These are phyloP conservation scores for Tribonema minus DNA, from an alignment of 108 stramenopile genomes.

Conservation along the genomic window DNA sequence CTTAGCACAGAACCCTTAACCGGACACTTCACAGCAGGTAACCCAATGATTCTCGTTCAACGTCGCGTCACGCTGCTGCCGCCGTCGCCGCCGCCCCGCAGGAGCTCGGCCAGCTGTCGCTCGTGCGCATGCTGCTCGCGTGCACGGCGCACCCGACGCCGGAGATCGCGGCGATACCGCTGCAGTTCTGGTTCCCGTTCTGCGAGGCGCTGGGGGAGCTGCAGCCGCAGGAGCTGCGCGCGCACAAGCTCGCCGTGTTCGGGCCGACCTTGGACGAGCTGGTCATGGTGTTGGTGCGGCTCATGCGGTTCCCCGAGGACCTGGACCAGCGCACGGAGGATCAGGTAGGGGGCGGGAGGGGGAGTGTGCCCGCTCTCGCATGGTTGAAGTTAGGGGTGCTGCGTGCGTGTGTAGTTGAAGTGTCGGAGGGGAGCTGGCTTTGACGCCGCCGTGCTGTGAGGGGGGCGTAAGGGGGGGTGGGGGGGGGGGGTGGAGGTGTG, in stretches of 20 bases:
- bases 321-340: slow-evolving; percentile 6
- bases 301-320: slow-evolving; percentile 35
- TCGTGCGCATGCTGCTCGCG: slow-evolving; percentile 69
- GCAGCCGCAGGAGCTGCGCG: slow-evolving; percentile 3
- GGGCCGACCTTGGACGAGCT: slow-evolving; percentile 1
- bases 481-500: no score
- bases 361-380: no score
- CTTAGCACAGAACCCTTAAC: no score
- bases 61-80: not conserved
- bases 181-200: slow-evolving; percentile 84
- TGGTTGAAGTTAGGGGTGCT: no score
- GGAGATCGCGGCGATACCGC: slow-evolving; percentile 75
- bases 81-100: slow-evolving; percentile 40
- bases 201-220: slow-evolving; percentile 4
- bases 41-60: no score
- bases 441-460: no score
- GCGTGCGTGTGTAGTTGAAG: not conserved
- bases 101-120: slow-evolving; percentile 56
- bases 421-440: no score
- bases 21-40: no score
- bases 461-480: no score
- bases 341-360: no score
- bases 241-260: not conserved
- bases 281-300: slow-evolving; percentile 17
- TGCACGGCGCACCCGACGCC: slow-evolving; percentile 58